Evolutionary conservation across 2,329 filamentous ascomycete species (phyloP).

Genomic region (Xylaria arbuscula): DNA sequence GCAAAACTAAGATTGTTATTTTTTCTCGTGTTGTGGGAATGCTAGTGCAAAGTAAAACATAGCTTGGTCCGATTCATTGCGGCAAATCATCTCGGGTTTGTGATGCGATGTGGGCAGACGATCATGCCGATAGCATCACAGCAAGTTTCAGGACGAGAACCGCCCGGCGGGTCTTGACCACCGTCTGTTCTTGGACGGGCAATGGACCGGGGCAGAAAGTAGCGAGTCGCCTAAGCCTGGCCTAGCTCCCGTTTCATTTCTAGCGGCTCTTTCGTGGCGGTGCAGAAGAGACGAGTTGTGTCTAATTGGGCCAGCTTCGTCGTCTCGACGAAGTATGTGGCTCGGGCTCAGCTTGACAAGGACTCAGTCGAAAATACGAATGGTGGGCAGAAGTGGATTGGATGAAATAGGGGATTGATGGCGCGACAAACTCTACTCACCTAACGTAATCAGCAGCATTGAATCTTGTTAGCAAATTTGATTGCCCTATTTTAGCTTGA

Average conservation of each 20-base stretch:
- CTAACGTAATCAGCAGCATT: conserved; percentile 14
- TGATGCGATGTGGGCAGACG: conserved; percentile 31
- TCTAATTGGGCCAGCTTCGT: conserved; percentile 25
- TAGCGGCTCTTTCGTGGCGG: conserved; percentile 26
- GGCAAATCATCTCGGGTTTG: background rate
- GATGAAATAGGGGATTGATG: conserved; percentile 21
- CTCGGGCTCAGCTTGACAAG: conserved; percentile 35
- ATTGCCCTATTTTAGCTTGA: background rate
- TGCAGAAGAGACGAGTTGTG: conserved; percentile 13
- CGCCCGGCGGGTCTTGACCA: background rate
- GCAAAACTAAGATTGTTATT: conserved; percentile 19
- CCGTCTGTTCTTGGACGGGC: conserved; percentile 6
- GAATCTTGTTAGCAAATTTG: background rate
- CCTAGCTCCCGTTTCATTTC: conserved; percentile 1
- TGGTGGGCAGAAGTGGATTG: background rate
- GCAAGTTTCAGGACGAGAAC: conserved; percentile 29
- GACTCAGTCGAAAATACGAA: conserved; percentile 8
- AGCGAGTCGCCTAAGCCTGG: background rate
- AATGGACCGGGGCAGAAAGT: conserved; percentile 15
- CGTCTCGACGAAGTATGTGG: conserved; percentile 26
- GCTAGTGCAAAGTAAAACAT: conserved; percentile 12
- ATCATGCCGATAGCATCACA: conserved; percentile 23
- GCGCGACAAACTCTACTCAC: conserved; percentile 3
- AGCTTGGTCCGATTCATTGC: conserved; percentile 6
- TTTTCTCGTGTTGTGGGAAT: background rate